Evolutionary conservation across 2,329 filamentous ascomycete genomes (phyloP).

Genomic region (Penicillium thymicola): DNA sequence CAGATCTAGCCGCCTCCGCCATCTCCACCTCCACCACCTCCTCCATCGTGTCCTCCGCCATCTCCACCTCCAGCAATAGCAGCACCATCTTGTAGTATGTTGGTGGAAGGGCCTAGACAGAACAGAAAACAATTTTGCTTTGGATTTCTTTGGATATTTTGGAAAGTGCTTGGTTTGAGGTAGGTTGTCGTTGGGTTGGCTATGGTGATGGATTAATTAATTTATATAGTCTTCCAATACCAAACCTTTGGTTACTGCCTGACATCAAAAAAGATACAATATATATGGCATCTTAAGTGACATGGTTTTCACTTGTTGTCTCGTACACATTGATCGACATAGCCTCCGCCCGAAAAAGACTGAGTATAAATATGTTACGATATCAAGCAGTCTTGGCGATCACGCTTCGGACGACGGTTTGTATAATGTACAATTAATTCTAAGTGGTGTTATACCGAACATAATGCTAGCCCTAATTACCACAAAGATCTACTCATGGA

Average conservation of each 20-base stretch:
- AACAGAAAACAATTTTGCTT: background rate
- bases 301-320: background rate
- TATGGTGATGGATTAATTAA: background rate
- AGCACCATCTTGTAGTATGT: background rate
- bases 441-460: background rate
- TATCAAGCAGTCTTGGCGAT: slow-evolving; percentile 1
- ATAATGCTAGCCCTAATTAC: background rate
- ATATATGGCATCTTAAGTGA: too few relatives aligned
- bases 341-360: background rate
- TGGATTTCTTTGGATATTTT: background rate
- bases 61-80: background rate
- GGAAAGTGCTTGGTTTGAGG: background rate
- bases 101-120: background rate
- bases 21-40: background rate
- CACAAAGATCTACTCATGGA: background rate
- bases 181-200: background rate
- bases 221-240: background rate
- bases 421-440: background rate
- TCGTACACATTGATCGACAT: background rate
- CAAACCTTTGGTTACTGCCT: background rate
- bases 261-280: background rate
- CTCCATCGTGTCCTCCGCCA: background rate
- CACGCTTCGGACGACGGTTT: background rate
- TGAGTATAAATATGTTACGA: background rate
- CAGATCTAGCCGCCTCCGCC: background rate